Percentiles rank a stretch among this genome's conserved stretches.
These are phyloP conservation scores for Acorus gramineus DNA, from an alignment of 106 monocot genomes.

Conservation along the genomic window DNA sequence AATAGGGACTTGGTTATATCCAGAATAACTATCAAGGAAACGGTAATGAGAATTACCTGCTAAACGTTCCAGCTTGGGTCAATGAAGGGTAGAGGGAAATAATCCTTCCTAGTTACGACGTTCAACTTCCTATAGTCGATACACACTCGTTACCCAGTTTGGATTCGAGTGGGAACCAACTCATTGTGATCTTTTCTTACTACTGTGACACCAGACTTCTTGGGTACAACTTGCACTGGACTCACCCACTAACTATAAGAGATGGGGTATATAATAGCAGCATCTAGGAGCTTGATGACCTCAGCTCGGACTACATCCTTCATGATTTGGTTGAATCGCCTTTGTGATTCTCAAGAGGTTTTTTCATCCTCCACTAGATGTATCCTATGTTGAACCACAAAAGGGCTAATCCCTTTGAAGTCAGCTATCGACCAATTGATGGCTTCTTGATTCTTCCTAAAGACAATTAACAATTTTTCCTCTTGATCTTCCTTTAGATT, in stretches of 20 bases:
- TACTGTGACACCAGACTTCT: slow-evolving; percentile 6
- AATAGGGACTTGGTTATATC: slow-evolving; percentile 4
- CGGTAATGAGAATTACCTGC: neutral
- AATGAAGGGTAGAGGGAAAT: slow-evolving; percentile 2
- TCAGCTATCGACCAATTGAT: neutral
- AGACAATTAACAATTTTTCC: too few relatives aligned
- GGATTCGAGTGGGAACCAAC: neutral
- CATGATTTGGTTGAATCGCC: neutral
- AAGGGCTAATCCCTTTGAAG: neutral
- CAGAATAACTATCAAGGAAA: slow-evolving; percentile 4
- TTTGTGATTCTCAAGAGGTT: neutral
- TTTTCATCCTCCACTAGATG: neutral
- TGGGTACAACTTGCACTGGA: slow-evolving; percentile 4
- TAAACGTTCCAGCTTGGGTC: neutral
- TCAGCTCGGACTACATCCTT: neutral
- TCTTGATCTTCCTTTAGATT: too few relatives aligned
- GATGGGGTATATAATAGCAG: slow-evolving; percentile 7
- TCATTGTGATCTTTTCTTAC: neutral
- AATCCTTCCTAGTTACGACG: neutral
- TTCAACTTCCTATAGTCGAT: slow-evolving; percentile 3
- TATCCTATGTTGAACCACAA: neutral
- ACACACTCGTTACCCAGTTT: neutral
- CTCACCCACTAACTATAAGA: slow-evolving; percentile 7
- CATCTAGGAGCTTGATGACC: neutral
- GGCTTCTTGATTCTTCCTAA: too few relatives aligned